A percentile compares a stretch with the other conserved stretches of the same genome.
Conservation (phyloP, 1,139 yeast genomes). For the Pichia sp. region DNA sequence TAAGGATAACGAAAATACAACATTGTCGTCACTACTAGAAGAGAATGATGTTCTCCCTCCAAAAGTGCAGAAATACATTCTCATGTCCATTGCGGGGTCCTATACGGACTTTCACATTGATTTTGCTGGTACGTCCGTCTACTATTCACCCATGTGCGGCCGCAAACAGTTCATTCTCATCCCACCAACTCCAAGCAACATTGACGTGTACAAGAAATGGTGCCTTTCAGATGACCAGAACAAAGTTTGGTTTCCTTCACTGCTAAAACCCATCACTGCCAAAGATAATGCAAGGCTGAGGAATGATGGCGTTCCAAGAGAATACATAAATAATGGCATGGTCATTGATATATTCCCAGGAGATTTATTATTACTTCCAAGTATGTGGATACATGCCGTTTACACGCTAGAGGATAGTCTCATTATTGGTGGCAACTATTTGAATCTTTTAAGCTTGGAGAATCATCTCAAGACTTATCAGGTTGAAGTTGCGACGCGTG, state of each 20-base stretch:
- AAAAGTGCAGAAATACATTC: constrained; percentile 73
- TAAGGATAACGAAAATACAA: constrained; percentile 1
- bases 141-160: constrained; percentile 74
- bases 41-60: constrained; percentile 31
- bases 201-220: constrained; percentile 63
- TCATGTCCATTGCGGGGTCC: constrained; percentile 78
- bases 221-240: constrained; percentile 59
- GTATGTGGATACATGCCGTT: constrained; percentile 94
- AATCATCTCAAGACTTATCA: constrained; percentile 56
- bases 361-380: constrained; percentile 75
- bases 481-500: constrained; percentile 62
- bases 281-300: constrained; percentile 8
- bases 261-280: constrained; percentile 24
- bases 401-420: constrained; percentile 75
- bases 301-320: constrained; percentile 12
- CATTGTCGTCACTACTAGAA: constrained; percentile 7
- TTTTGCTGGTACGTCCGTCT: constrained; percentile 90
- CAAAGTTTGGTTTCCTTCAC: constrained; percentile 60
- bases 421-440: constrained; percentile 82
- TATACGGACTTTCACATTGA: constrained; percentile 90
- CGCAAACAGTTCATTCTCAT: constrained; percentile 65
- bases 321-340: constrained; percentile 43
- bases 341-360: constrained; percentile 60
- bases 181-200: constrained; percentile 65
- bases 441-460: constrained; percentile 55